phyloP scores from a whole-genome alignment of 2,329 filamentous ascomycete species.

The Arthrobotrys iridis region DNA sequence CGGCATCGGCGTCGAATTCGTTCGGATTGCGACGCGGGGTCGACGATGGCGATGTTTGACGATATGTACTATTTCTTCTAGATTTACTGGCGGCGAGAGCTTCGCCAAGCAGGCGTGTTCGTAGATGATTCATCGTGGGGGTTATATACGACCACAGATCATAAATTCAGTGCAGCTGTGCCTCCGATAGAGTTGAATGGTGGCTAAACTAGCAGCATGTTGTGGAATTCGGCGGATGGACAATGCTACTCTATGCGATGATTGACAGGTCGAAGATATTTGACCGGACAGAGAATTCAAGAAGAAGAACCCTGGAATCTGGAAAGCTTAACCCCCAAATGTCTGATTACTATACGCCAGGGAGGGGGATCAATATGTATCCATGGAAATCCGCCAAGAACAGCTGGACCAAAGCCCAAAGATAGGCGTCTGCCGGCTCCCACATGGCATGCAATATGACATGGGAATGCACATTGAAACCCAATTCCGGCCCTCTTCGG shows the following conservation, averaged over 20 bases:
- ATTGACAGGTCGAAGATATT: neutral
- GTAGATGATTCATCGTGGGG: constrained; percentile 22
- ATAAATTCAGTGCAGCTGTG: too few relatives aligned
- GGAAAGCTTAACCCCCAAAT: constrained; percentile 6
- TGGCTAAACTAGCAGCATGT: constrained; percentile 1
- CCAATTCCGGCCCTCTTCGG: constrained; percentile 8
- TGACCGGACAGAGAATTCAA: neutral
- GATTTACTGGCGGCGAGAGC: constrained; percentile 6
- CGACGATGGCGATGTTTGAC: constrained; percentile 5
- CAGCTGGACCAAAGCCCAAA: neutral
- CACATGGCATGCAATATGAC: neutral
- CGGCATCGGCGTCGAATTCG: constrained; percentile 1
- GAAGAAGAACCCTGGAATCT: neutral
- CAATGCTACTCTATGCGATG: neutral
- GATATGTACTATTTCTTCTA: constrained; percentile 5
- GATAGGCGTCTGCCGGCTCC: neutral
- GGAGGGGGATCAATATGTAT: neutral
- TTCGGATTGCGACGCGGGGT: neutral
- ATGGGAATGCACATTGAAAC: neutral
- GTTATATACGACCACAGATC: constrained; percentile 9
- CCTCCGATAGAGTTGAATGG: too few relatives aligned
- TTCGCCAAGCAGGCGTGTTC: constrained; percentile 22
- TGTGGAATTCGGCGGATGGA: neutral
- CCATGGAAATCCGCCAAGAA: neutral
- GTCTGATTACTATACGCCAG: constrained; percentile 8